Base-by-base conservation (phyloP, 2,329 filamentous ascomycete genomes). In the Geoglossum cookeanum region DNA sequence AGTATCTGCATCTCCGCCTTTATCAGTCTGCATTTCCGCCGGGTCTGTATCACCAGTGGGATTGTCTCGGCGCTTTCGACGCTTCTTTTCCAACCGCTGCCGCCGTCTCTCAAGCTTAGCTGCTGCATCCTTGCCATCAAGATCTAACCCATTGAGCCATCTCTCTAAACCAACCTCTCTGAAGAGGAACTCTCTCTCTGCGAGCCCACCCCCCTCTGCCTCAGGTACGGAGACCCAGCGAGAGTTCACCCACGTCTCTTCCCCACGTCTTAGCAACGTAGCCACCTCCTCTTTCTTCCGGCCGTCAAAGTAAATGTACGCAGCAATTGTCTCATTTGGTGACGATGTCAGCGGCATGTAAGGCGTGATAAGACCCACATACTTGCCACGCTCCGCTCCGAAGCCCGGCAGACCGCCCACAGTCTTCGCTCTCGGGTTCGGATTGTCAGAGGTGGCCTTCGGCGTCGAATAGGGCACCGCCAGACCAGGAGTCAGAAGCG, bases 201-300 rank as follows among this genome's bases (percentile, higher is more conserved):
- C 92, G 51, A 98, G 79, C 47, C 92, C 92, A 55, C 92, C 92
- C 35, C 91, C 91, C 70, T 97, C 91, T 29, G 84, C 81, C 32
- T 90, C 84, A 2, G 91, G 88, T 5, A 98, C 82, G 67, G 94
- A 91, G 55, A 98, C 92, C 92, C 92, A 98, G 64, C 92, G 79
- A 58, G 89, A 96, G 67, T 97, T 98, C 29, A 98, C 94, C 92
- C 92, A 98, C 1, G 92, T 98, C 72, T 98, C 92, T 68, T 97
- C 92, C 29, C 92, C 91, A 11, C 90, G 85, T 57, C 92, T 79
- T 56, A 98, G 75, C 58, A 98, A 74, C 11, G 92, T 98, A 56
- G 92, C 92, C 2, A 98, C 94, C 72, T 98, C 92, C 68, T 98
- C 92, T 69, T 98, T 98, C 60, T 80, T 79, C 61, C 92, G 78